phyloP scores from a whole-genome alignment of 2,329 filamentous ascomycete species.

The Sclerotinia glacialis region DNA sequence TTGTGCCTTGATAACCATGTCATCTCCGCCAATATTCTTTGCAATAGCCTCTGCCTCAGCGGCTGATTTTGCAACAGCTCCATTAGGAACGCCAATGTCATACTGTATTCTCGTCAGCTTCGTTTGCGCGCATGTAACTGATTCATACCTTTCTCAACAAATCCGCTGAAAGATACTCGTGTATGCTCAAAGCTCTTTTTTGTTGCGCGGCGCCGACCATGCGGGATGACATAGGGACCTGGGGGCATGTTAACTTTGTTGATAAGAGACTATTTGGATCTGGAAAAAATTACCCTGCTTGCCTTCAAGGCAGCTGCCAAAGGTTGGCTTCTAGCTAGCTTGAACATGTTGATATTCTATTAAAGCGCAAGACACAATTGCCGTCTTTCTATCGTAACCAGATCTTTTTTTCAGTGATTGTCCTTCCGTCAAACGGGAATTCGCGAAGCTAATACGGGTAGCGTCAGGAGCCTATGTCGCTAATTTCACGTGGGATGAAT shows the following conservation, averaged over 20 bases:
- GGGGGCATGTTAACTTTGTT: slow-evolving; percentile 38
- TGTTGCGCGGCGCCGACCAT: slow-evolving; percentile 65
- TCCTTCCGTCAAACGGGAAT: slow-evolving; percentile 21
- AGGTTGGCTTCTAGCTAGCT: slow-evolving; percentile 76
- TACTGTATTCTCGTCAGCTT: slow-evolving; percentile 59
- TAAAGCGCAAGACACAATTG: slow-evolving; percentile 28
- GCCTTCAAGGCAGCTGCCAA: slow-evolving; percentile 76
- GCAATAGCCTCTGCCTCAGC: slow-evolving; percentile 90
- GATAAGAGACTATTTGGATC: slow-evolving; percentile 23
- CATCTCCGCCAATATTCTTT: slow-evolving; percentile 85
- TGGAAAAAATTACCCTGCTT: slow-evolving; percentile 61
- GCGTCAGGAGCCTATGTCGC: slow-evolving; percentile 19
- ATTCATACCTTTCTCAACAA: slow-evolving; percentile 68
- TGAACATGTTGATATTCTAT: slow-evolving; percentile 68
- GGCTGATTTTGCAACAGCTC: slow-evolving; percentile 76
- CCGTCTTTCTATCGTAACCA: slow-evolving; percentile 28
- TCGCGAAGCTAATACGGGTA: slow-evolving; percentile 26
- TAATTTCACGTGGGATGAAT: slow-evolving; percentile 28
- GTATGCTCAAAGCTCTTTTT: slow-evolving; percentile 91
- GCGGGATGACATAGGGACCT: slow-evolving; percentile 51
- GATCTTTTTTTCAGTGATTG: slow-evolving; percentile 23
- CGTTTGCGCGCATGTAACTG: slow-evolving; percentile 26
- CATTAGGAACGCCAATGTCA: slow-evolving; percentile 89
- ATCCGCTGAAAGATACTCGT: slow-evolving; percentile 96
- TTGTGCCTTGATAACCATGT: slow-evolving; percentile 99